Conservation (phyloP, 1,139 yeast species). For the Eremothecium cymbalariae region DNA sequence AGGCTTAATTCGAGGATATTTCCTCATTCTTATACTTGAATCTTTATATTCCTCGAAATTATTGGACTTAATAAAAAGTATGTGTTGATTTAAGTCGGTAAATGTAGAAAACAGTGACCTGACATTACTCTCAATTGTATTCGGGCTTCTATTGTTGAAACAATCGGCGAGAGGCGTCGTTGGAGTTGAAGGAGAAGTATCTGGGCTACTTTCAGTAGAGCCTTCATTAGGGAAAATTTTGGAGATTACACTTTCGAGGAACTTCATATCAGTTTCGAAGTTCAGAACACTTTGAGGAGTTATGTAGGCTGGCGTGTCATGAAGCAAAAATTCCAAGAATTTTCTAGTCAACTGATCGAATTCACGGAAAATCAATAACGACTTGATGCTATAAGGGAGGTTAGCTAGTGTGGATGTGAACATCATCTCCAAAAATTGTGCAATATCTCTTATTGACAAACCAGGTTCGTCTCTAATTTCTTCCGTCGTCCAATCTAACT, state of each 20-base stretch:
- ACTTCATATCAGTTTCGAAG: conserved; percentile 54
- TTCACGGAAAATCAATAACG: conserved; percentile 73
- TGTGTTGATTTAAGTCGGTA: conserved; percentile 52
- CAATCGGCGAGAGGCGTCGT: conserved; percentile 19
- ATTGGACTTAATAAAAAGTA: conserved; percentile 46
- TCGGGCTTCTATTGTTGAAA: conserved; percentile 18
- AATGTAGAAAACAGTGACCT: conserved; percentile 45
- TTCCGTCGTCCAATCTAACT: conserved; percentile 70
- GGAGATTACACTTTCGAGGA: conserved; percentile 46
- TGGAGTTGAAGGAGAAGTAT: conserved; percentile 23
- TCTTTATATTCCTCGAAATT: conserved; percentile 47
- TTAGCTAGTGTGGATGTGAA: conserved; percentile 81
- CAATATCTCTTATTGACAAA: conserved; percentile 71
- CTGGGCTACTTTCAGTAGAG: conserved; percentile 20
- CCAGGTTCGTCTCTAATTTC: conserved; percentile 54
- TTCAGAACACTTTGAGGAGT: conserved; percentile 46
- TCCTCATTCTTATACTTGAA: conserved; percentile 46
- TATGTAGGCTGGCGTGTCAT: conserved; percentile 38
- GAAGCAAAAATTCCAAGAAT: conserved; percentile 52
- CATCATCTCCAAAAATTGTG: conserved; percentile 78
- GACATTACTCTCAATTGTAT: conserved; percentile 30
- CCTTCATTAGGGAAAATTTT: conserved; percentile 35
- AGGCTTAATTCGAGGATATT: conserved; percentile 52
- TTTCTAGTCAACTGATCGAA: conserved; percentile 77
- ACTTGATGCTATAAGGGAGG: conserved; percentile 68